Evolutionary conservation across 805 yeast genomes (phyloP), one percentile per base, ranked within the genome.

Genomic region (Isabelozyma pseudorhagii): DNA sequence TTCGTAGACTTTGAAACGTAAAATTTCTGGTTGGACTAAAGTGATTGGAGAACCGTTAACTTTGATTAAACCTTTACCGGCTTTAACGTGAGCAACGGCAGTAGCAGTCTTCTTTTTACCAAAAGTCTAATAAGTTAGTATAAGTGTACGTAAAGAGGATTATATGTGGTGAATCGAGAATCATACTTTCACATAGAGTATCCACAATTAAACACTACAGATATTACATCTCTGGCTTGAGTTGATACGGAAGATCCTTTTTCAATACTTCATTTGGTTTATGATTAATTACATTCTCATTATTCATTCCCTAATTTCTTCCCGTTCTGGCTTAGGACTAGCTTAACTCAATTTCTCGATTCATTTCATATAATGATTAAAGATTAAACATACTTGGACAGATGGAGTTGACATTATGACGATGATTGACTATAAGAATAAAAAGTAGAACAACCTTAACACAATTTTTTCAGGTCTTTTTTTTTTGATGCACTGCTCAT

Each of bases 41-140:
- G 97, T 88, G 87, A 94, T 93, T 83, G 99, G 99, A 70, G 93
- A 81, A 80, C 99, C 99, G 85, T 94, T 94, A 69, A 94, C 96
- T 85, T 94, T 94, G 84, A 94, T 87, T 78, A 94, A 88, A 82
- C 99, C 99, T 82, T 87, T 89, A 82, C 99, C 99, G 81, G 94
- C 92, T 84, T 91, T 91, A 71, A 93, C 96, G 82, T 91, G 97
- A 81, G 99, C 99, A 76, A 94, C 99, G 74, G 99, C 99, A 72
- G 99, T 94, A 74, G 99, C 99, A 76, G 97, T 89, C 85, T 88
- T 94, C 93, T 94, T 94, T 85, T 93, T 94, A 82, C 99, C 99
- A 82, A 94, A 94, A 79, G 98, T 94, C 97, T 92, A 77, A 48
- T 51, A 45, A 21, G 36, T 31, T 31, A 31, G 36, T 31, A 31